A percentile compares a stretch with the other conserved stretches of the same genome.
Conservation (phyloP, 2,329 filamentous ascomycete species). For the Phoma sp. region DNA sequence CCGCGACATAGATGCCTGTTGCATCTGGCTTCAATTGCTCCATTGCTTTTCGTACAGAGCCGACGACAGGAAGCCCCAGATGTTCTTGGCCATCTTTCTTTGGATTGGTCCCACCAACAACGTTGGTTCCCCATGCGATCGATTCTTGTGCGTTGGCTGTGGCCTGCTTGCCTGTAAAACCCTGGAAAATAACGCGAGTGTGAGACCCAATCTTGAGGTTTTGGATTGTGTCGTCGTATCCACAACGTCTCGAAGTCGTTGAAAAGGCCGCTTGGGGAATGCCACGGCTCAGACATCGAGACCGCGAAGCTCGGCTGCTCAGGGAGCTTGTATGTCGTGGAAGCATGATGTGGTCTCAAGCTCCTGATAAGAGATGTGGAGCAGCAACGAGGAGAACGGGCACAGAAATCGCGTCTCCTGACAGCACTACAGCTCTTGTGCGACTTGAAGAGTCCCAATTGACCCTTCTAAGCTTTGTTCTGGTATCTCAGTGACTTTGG, state of each 20-base stretch:
- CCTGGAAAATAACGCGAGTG: constrained; percentile 73
- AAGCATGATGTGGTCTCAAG: constrained; percentile 8
- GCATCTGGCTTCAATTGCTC: constrained; percentile 75
- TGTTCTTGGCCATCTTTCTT: constrained; percentile 57
- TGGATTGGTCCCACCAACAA: constrained; percentile 79
- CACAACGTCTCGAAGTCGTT: constrained; percentile 38
- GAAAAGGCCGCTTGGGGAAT: constrained; percentile 34
- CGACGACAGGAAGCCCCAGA: constrained; percentile 73
- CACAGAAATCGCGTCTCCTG: background rate
- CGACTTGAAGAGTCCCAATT: background rate
- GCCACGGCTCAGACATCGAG: background rate
- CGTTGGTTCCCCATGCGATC: constrained; percentile 77
- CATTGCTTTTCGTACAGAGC: constrained; percentile 71
- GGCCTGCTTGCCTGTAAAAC: constrained; percentile 71
- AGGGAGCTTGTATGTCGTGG: constrained; percentile 19
- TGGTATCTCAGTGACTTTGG: background rate
- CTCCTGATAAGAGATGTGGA: background rate
- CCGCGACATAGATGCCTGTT: constrained; percentile 79
- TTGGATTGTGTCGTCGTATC: constrained; percentile 66
- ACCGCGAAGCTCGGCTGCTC: constrained; percentile 12
- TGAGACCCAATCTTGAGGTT: constrained; percentile 71
- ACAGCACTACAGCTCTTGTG: constrained; percentile 3
- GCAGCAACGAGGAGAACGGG: background rate
- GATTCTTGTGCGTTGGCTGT: constrained; percentile 79
- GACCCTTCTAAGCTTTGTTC: background rate